Conservation (phyloP, 2,329 filamentous ascomycete genomes). For the Hymenoscyphus scutula region DNA sequence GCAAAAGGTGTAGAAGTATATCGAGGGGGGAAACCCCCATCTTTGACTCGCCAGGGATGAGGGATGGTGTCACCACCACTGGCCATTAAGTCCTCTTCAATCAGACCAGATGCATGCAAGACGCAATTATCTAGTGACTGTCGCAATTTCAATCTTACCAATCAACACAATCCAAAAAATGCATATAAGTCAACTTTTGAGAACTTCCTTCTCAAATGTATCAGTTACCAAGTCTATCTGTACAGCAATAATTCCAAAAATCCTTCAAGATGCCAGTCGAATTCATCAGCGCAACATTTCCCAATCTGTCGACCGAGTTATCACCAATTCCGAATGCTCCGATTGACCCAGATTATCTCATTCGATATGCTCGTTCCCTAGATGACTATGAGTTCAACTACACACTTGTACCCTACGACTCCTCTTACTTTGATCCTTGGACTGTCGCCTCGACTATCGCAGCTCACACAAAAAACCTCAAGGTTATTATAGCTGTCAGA, state of each 20-base stretch:
- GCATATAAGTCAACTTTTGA: conserved; percentile 1
- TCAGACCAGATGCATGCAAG: background rate
- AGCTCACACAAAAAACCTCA: conserved; percentile 55
- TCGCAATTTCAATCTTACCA: conserved; percentile 7
- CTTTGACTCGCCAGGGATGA: conserved; percentile 2
- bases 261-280: conserved; percentile 45
- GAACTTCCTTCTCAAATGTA: background rate
- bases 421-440: conserved; percentile 54
- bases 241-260: background rate
- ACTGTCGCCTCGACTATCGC: conserved; percentile 58
- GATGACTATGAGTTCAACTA: conserved; percentile 63
- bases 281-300: conserved; percentile 58
- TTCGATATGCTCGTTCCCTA: conserved; percentile 54
- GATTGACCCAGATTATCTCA: conserved; percentile 53
- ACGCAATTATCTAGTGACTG: conserved; percentile 2
- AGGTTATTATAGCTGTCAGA: conserved; percentile 59
- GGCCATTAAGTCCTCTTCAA: background rate
- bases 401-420: conserved; percentile 59
- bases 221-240: background rate
- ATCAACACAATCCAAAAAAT: conserved; percentile 3
- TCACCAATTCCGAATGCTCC: conserved; percentile 49
- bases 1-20: background rate
- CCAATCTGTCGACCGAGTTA: conserved; percentile 56
- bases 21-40: background rate
- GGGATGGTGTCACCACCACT: background rate